Conservation (phyloP, 23 red algal species). For the Gracilariopsis chorda region DNA sequence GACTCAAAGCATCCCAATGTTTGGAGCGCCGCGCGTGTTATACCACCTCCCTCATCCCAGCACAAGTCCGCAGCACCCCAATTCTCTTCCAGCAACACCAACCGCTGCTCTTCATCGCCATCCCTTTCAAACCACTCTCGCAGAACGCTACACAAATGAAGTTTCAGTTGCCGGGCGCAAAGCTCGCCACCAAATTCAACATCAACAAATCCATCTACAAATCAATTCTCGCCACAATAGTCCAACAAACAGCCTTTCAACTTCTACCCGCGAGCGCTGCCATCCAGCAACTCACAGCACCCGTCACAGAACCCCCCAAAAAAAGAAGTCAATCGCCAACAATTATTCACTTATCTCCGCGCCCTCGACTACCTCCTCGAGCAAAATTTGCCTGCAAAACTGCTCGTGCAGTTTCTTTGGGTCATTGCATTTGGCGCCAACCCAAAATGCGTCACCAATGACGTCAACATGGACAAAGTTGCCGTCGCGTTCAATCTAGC, state of each 20-base stretch:
- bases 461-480: constrained; percentile 16
- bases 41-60: too few species aligned
- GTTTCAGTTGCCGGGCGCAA: constrained; percentile 52
- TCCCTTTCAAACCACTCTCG: too few species aligned
- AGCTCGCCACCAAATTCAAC: constrained; percentile 52
- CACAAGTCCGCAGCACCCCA: too few species aligned
- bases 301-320: constrained; percentile 34
- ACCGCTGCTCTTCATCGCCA: too few species aligned
- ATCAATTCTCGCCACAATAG: background rate
- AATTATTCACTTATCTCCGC: background rate
- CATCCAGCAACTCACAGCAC: constrained; percentile 38
- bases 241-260: background rate
- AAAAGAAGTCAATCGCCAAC: constrained; percentile 11
- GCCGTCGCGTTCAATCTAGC: constrained; percentile 41
- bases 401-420: constrained; percentile 20
- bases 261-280: constrained; percentile 15
- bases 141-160: too few species aligned
- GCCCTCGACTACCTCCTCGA: constrained; percentile 27
- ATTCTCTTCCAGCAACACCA: too few species aligned
- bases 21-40: too few species aligned
- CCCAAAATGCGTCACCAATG: background rate
- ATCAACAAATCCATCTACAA: constrained; percentile 40
- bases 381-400: background rate
- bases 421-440: constrained; percentile 51
- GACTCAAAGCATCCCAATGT: too few species aligned